Evolutionary conservation across 371 early-diverging fungal species (phyloP), one percentile per base, ranked within the genome.

Genomic region (Dentiscutata heterogama): DNA sequence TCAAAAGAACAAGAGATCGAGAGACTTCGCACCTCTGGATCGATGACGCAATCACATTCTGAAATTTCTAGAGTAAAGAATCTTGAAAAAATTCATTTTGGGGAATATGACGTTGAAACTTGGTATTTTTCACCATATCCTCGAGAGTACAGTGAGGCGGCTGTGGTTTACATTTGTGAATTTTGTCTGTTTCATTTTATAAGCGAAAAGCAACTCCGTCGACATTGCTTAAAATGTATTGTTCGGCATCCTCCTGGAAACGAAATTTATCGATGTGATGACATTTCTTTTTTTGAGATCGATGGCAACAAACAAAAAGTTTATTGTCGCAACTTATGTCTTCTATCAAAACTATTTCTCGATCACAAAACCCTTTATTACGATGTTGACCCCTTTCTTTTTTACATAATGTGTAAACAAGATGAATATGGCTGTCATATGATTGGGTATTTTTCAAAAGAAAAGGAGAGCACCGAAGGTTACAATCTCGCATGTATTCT

Each of bases 321-420:
- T 18, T 98, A 96, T 86, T 97, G 98, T 84, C 90, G 97, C 73
- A 97, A 98, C 84, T 86, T 98, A 46, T 95, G 96, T 79, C 88
- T 98, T 60, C 81, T 96, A 46, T 97, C 98, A 65, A 99, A 99
- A 84, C 90, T 98, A 83, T 99, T 99, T 86, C 87, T 99, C 84
- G 99, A 99, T 88, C 99, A 99, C 92, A 99, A 99, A 86, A 99
- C 99, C n/a, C 90, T 99, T 13, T 99, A 97, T 86, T 99, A 99
- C 86, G 99, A 99, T 86, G 97, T 99, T 18, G 99, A 99, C 84
- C 99, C 99, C 1, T 99, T 99, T 86, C 84, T 99, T 83, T 99
- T 99, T 86, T 99, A 99, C 87, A 92, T 99, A 58, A 93, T 97
- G 95, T 96, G 96, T 13, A 84, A 91, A 77, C 88, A 91, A 42